Evolutionary conservation across 768 basidiomycete genomes (phyloP), one percentile per base, ranked within the genome.

Genomic region (Rhodotorula toruloides): DNA sequence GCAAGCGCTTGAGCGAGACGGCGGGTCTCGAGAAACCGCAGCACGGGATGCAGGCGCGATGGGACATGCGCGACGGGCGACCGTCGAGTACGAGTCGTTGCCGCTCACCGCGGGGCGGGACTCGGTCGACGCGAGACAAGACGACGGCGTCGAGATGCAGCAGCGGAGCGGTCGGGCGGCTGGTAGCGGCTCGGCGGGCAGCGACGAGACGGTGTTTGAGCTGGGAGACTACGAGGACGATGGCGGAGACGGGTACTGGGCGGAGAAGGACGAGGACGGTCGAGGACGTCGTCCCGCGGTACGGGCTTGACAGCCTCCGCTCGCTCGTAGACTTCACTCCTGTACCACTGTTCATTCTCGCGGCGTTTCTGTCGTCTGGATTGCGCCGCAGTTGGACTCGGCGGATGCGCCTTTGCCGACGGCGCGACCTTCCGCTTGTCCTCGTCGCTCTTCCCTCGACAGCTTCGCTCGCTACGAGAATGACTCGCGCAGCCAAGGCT

Each of bases 161-260:
- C 10, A 10, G 43, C 40, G 22, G 49, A 37, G 58, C 14, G n/a
- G 14, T 14, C 10, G 25, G 3, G 57, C 11, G 49, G 36, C 16
- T 17, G 12, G 52, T 21, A 17, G 57, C 3, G 34, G 42, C 42
- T 44, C 44, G 44, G 36, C 31, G 19, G 49, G 29, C 19, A 61
- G 60, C 31, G 53, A 59, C 9, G 61, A 63, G 46, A 64, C 58
- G 31, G 62, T 71, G 32, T 71, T 71, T 37, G 65, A 63, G 22
- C 8, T 66, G 3, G 69, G 65, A 2, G 65, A 67, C 7, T 44
- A 49, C 3, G 64, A 66, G 34, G 69, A 67, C 21, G 69, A 60
- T 11, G 70, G 70, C 16, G 58, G 55, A 5, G 70, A 71, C 8
- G 44, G 34, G n/a, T 71, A 59, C 32, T 71, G 70, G 70, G 48